Evolutionary conservation across 1,284 basidiomycete genomes (phyloP), one percentile per base, ranked within the genome.

Genomic region (Moesziomyces aphidis): DNA sequence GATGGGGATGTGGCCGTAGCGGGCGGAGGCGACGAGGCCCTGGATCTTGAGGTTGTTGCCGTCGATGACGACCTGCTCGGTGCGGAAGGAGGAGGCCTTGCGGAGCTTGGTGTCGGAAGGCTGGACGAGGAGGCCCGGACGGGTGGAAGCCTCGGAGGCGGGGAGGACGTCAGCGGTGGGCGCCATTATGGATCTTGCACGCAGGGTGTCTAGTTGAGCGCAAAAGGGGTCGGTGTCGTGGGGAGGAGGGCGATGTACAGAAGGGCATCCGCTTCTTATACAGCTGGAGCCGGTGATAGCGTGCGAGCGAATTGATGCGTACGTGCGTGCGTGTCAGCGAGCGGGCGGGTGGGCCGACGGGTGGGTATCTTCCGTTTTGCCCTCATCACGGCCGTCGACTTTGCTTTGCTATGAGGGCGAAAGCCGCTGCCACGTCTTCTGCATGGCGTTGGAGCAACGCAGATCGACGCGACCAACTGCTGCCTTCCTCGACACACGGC

Each of bases 51-150:
- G 74, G 17, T 57, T 70, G 50, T 73, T 36, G 19, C 76, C 76
- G 50, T 78, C 76, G 58, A 78, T 76, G 58, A 76, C 56, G 46
- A 78, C 65, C 45, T 74, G 72, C 24, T 77, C 66, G 19, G 68
- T 69, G 22, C 57, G 59, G 63, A 67, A 63, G 44, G 63, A 61
- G 11, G 73, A 68, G n/a, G 69, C 68, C 47, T 76, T 76, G 55
- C 72, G 66, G 15, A 58, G 17, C 45, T 75, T 75, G 46, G 72
- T 70, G 31, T 61, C 59, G 2, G 62, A 69, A 7, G 66, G 66
- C 55, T 74, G 72, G 15, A 69, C 72, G 4, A 58, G 53, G 13
- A 69, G 49, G 28, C 54, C 42, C 2, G 67, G 67, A 11, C 67
- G 61, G 2, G 57, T 15, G 24, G 56, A 42, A 0, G 58, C 43